Evolutionary conservation across 805 yeast genomes (phyloP), one percentile per base, ranked within the genome.

Genomic region (Metschnikowia lunata): DNA sequence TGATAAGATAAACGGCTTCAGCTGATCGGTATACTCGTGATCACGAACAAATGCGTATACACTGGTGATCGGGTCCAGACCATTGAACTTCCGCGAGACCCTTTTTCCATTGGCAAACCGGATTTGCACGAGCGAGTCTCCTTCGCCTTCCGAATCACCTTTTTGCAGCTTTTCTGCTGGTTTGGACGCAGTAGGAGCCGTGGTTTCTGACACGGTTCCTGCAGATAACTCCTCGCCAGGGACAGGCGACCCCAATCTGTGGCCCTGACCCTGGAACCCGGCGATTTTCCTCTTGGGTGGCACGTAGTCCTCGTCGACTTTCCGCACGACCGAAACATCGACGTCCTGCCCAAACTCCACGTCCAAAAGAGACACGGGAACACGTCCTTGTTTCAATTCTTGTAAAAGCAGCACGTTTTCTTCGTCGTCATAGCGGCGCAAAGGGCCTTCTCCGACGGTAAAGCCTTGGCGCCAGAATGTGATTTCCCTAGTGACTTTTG

Each of bases 381-480:
- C 99, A 46, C 95, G 75, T 8, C 99, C 99, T 44, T 82, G 76
- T 59, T 87, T 85, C 64, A 93, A 75, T 53, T 90, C 93, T 51
- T 81, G 76, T 56, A 93, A 71, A 51, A 87, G 85, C 36, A 75
- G 77, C 38, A 82, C 82, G 61, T 91, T 93, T n/a, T 77, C 80
- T 6, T 96, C 96, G 62, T 93, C 98, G 58, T 91, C 97, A 62
- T 89, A 93, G 46, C 93, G 74, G 62, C 78, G 83, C 44, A 93
- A 74, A 23, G 79, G 79, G 2, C 98, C 98, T 39, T 90, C 96
- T 29, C 93, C 98, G 26, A 93, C 89, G 50, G 88, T 88, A 66
- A 93, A 93, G 1, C 99, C 99, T 58, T 93, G 91, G 54, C 82
- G 84, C 99, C 99, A 93, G 62, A 93, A 91, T 0, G 95, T 88